phyloP scores from a whole-genome alignment of 805 yeast species.

The Candida palmyrensis region DNA sequence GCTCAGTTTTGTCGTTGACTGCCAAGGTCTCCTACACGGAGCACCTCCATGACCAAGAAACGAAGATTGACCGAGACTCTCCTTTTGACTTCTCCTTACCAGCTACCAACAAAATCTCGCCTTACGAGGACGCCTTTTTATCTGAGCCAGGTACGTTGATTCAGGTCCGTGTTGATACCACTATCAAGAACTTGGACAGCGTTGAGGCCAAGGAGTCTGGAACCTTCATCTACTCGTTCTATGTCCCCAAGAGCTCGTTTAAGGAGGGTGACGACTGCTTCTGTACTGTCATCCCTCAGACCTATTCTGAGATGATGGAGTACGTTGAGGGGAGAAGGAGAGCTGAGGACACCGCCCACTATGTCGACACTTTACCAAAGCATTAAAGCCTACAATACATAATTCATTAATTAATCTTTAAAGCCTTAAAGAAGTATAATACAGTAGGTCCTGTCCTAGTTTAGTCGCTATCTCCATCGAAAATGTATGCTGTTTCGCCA shows the following conservation, averaged over 20 bases:
- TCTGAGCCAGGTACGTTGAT: conserved; percentile 80
- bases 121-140: conserved; percentile 53
- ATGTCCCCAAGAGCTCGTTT: conserved; percentile 58
- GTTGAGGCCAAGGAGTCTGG: conserved; percentile 69
- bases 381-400: too few species aligned
- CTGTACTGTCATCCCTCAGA: conserved; percentile 76
- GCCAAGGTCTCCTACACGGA: conserved; percentile 86
- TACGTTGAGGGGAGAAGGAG: conserved; percentile 88
- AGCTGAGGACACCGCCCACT: conserved; percentile 75
- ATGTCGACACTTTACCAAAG: conserved; percentile 38
- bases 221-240: conserved; percentile 83
- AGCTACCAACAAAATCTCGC: conserved; percentile 50
- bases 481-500: conserved; percentile 32
- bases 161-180: conserved; percentile 85
- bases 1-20: conserved; percentile 77
- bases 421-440: too few species aligned
- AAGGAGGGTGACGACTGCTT: conserved; percentile 48
- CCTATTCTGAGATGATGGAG: conserved; percentile 89
- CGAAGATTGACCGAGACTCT: conserved; percentile 20
- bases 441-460: too few species aligned
- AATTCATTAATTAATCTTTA: too few species aligned
- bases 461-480: conserved; percentile 26
- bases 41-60: conserved; percentile 48
- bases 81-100: conserved; percentile 50
- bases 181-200: conserved; percentile 63